These are phyloP conservation scores for Metschnikowia vanudenii DNA, from an alignment of 805 yeast species.

Conservation along the genomic window DNA sequence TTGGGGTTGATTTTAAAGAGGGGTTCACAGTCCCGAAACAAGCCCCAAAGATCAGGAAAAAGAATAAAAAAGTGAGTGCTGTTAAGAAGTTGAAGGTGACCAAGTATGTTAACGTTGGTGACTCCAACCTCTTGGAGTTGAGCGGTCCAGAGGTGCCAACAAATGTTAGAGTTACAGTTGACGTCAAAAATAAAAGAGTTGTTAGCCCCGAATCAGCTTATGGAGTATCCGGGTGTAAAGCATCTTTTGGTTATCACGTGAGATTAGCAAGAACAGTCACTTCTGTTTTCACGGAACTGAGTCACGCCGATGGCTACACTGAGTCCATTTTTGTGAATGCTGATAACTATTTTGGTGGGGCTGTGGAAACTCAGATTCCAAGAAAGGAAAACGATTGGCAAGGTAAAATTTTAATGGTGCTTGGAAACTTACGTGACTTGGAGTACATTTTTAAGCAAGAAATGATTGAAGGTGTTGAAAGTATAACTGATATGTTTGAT, in stretches of 20 bases:
- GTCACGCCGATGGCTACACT: constrained; percentile 64
- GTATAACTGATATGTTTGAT: constrained; percentile 68
- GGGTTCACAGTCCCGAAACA: constrained; percentile 56
- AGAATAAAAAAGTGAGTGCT: constrained; percentile 44
- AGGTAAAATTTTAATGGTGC: constrained; percentile 49
- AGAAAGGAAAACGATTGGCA: constrained; percentile 13
- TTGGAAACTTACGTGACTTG: constrained; percentile 63
- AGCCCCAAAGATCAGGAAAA: constrained; percentile 35
- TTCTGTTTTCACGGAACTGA: constrained; percentile 67
- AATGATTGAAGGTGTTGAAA: constrained; percentile 51
- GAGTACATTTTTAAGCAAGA: constrained; percentile 53
- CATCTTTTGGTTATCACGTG: constrained; percentile 72
- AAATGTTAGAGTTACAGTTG: constrained; percentile 79
- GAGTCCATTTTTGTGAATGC: constrained; percentile 63
- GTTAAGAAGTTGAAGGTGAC: constrained; percentile 52
- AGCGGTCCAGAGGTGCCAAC: constrained; percentile 59
- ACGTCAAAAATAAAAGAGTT: constrained; percentile 55
- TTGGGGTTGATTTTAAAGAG: constrained; percentile 48
- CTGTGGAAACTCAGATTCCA: constrained; percentile 23
- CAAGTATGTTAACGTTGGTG: constrained; percentile 76
- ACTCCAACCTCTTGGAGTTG: constrained; percentile 55
- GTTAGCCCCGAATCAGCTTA: constrained; percentile 75
- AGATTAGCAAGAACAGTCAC: constrained; percentile 62
- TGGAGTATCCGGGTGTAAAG: constrained; percentile 56
- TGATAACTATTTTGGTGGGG: constrained; percentile 57